Conservation (phyloP, 176 grass and related monocot genomes). For the Raddia guianensis region DNA sequence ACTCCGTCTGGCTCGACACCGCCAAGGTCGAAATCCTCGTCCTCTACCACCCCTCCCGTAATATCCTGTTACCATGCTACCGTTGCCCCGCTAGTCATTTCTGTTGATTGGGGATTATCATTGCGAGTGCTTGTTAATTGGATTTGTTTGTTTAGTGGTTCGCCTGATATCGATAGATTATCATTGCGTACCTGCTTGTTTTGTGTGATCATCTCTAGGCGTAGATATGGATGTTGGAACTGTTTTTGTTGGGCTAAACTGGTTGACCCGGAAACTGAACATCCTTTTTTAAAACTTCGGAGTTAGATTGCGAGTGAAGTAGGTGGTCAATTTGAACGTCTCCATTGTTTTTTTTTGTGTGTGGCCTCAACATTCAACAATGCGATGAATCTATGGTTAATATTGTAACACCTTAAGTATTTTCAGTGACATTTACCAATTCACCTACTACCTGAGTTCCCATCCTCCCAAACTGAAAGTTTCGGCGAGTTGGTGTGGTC, state of each 20-base stretch:
- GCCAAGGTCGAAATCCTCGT: constrained; percentile 48
- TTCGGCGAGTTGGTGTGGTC: not conserved
- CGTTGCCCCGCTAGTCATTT: not conserved
- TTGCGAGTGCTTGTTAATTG: not conserved
- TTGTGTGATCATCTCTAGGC: not conserved
- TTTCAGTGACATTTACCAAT: not conserved
- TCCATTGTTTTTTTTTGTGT: not conserved
- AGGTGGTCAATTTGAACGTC: not conserved
- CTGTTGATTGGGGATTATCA: constrained; percentile 17
- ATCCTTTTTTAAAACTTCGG: constrained; percentile 15
- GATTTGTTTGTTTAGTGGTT: not conserved
- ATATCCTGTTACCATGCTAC: not conserved
- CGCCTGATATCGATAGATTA: not conserved
- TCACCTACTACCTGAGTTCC: not conserved
- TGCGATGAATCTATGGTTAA: not conserved
- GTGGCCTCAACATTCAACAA: not conserved
- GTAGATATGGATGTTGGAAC: not conserved
- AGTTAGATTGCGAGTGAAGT: constrained; percentile 10
- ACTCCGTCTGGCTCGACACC: constrained; percentile 94
- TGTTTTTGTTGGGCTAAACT: constrained; percentile 25
- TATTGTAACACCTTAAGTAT: not conserved
- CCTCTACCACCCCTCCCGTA: not conserved
- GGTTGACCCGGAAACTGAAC: not conserved
- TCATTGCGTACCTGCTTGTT: not conserved
- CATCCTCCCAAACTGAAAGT: not conserved